Base-by-base conservation (phyloP, 495 filamentous ascomycete genomes). In the Hypoxylon subgilvum region DNA sequence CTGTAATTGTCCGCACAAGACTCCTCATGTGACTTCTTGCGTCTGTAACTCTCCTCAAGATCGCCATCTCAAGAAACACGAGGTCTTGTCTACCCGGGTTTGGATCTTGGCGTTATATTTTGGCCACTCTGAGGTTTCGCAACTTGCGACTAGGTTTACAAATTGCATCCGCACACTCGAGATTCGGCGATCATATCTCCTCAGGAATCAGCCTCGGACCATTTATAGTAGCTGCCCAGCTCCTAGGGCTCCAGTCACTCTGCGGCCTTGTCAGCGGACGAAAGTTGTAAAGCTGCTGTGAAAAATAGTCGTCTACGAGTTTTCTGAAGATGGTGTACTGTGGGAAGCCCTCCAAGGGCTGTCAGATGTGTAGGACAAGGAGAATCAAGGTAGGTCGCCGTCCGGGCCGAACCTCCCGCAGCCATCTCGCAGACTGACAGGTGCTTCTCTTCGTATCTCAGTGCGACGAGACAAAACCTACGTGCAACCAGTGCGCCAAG, bases 261-360 rank as follows among this genome's bases (percentile, higher is more conserved):
- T 45, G 10, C 13, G 25, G 41, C n/a, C n/a, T 28, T 56, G 17
- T 34, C 14, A 9, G 17, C 19, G 4, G 13, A 42, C 22, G 25
- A 56, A 18, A 49, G 9, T 9, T 22, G 0, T 14, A 14, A 35
- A 35, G 17, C 14, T 17, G 12, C 12, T 6, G 9, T 18, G 36
- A 42, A 18, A 36, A n/a, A 43, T 12, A 14, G 10, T 19, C 25
- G n/a, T 38, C 36, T 10, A 16, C 4, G 19, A 23, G 6, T 14
- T 42, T 14, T 18, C 31, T 42, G 36, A 60, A 62, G 22, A 90
- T 90, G 87, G 87, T 90, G 1, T 90, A 89, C 66, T 84, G 84
- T 62, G 87, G 87, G 21, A 87, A 88, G 69, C 87, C 87, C 44
- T 88, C 85, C 52, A 79, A 82, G 76, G 87, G 85, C 45, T 90